Conservation (phyloP, 805 yeast species). For the Dipodascopsis tothii region DNA sequence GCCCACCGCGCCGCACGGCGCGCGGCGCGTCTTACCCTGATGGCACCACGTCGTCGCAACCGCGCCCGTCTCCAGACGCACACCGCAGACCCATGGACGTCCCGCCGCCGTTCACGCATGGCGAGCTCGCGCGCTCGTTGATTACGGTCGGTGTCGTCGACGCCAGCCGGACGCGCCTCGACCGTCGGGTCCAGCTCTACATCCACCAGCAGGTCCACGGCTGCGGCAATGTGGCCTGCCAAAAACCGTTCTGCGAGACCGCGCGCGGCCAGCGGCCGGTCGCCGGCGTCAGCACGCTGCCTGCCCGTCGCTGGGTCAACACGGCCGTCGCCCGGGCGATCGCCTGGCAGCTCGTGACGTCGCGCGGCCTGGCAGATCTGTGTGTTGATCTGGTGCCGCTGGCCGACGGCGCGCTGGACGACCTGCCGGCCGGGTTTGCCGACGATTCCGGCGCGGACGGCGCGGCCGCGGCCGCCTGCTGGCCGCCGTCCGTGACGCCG, state of each 20-base stretch:
- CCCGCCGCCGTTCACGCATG: no score
- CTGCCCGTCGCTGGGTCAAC: neutral
- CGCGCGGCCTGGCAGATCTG: slow-evolving; percentile 1
- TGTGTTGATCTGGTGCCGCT: neutral
- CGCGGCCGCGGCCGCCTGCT: no score
- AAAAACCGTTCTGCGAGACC: slow-evolving; percentile 10
- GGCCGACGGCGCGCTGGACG: neutral
- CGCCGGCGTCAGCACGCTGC: neutral
- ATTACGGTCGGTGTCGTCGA: no score
- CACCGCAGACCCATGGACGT: no score
- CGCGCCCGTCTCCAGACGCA: no score
- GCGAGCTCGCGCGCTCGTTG: no score
- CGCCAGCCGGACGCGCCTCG: no score
- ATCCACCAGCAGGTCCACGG: slow-evolving; percentile 3
- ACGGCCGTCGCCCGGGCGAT: slow-evolving; percentile 4
- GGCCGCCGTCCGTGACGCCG: no score
- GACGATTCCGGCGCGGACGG: neutral
- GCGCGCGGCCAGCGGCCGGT: neutral
- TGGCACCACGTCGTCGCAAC: no score
- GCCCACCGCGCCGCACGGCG: no score
- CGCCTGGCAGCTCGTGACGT: slow-evolving; percentile 11
- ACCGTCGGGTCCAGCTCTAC: slow-evolving; percentile 1
- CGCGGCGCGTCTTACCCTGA: no score
- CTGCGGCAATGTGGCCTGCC: slow-evolving; percentile 5
- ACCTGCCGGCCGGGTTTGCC: no score